Evolutionary conservation across 352 stramenopile species (phyloP).

Genomic region (Globisporangium uncinulatum): DNA sequence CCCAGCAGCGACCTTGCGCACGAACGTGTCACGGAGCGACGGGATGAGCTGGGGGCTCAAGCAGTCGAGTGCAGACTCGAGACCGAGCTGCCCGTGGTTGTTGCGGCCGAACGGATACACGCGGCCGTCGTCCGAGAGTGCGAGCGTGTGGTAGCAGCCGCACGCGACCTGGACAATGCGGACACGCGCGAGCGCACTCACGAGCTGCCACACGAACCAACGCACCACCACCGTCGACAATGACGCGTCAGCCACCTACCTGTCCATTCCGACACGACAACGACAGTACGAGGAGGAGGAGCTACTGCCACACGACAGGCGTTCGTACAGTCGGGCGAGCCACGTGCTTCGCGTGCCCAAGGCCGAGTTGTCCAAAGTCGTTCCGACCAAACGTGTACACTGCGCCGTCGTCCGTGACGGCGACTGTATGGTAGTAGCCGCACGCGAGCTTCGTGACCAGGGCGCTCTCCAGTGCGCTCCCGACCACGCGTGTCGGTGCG

Average conservation of each 20-base stretch:
- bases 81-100: constrained; percentile 91
- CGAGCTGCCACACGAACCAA: constrained; percentile 20
- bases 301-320: no score
- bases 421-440: constrained; percentile 90
- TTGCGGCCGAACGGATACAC: constrained; percentile 92
- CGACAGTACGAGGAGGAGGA: neutral
- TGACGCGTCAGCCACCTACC: no score
- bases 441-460: constrained; percentile 76
- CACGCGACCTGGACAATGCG: constrained; percentile 72
- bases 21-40: constrained; percentile 40
- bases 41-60: constrained; percentile 68
- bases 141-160: constrained; percentile 83
- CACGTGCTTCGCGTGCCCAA: constrained; percentile 80
- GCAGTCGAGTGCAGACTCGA: constrained; percentile 70
- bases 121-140: constrained; percentile 77
- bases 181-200: constrained; percentile 43
- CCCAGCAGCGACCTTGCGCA: constrained; percentile 82
- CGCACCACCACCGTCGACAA: no score
- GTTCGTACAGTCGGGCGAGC: constrained; percentile 38
- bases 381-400: constrained; percentile 90
- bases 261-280: no score
- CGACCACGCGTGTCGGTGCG: constrained; percentile 37
- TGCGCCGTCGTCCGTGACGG: constrained; percentile 53
- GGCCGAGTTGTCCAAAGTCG: constrained; percentile 91
- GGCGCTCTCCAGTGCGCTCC: constrained; percentile 46